Conservation (phyloP, 2,329 filamentous ascomycete genomes). For the Talaromyces sp. region DNA sequence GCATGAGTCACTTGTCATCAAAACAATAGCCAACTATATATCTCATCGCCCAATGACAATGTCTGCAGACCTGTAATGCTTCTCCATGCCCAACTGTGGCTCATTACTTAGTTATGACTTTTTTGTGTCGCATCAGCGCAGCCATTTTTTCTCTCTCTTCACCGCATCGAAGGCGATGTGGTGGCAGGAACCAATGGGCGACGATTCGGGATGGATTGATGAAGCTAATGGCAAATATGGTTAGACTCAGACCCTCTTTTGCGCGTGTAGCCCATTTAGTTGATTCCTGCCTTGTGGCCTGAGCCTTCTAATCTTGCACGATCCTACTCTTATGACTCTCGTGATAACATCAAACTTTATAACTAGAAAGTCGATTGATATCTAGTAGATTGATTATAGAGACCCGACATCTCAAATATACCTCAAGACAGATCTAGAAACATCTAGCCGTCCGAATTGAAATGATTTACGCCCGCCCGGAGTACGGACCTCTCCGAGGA, state of each 20-base stretch:
- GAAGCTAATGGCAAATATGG: not conserved
- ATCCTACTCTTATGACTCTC: not conserved
- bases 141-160: slow-evolving; percentile 22
- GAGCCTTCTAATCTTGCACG: not conserved
- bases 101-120: not conserved
- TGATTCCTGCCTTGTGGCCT: slow-evolving; percentile 11
- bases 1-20: slow-evolving; percentile 1
- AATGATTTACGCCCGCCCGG: not conserved
- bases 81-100: slow-evolving; percentile 3
- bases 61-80: not conserved
- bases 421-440: not conserved
- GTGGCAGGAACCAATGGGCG: slow-evolving; percentile 11
- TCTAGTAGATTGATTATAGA: too few relatives aligned
- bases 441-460: not conserved
- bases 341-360: not conserved
- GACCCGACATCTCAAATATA: not conserved
- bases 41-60: not conserved
- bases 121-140: slow-evolving; percentile 7
- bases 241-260: not conserved
- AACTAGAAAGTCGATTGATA: too few relatives aligned
- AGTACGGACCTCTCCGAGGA: not conserved
- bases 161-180: slow-evolving; percentile 30
- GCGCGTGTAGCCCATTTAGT: not conserved
- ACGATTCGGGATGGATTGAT: not conserved
- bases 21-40: not conserved